Evolutionary conservation across 2,329 filamentous ascomycete genomes (phyloP).

Genomic region (Claviceps sp.): DNA sequence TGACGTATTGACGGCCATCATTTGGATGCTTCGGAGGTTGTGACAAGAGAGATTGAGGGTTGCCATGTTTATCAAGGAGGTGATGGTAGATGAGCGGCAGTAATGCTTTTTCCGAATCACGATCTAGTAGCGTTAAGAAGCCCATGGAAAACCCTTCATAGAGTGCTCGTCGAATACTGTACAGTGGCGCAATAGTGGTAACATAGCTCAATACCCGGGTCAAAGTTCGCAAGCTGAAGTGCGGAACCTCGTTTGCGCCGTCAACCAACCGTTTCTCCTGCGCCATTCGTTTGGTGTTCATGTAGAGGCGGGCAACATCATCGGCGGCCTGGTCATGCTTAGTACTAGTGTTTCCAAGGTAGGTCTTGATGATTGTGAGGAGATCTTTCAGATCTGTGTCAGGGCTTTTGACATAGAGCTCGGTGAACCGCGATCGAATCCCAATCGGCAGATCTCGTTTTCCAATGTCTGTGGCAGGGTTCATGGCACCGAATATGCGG

Average conservation of each 20-base stretch:
- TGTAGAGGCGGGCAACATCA: slow-evolving; percentile 76
- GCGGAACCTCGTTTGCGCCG: slow-evolving; percentile 86
- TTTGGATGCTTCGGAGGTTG: slow-evolving; percentile 65
- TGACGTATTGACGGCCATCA: slow-evolving; percentile 66
- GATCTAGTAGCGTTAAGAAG: slow-evolving; percentile 79
- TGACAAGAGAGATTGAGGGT: slow-evolving; percentile 58
- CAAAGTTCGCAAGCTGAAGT: slow-evolving; percentile 90
- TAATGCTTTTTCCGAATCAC: slow-evolving; percentile 66
- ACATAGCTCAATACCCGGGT: slow-evolving; percentile 85
- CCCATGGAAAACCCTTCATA: slow-evolving; percentile 98
- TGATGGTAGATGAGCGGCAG: slow-evolving; percentile 69
- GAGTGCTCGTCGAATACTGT: slow-evolving; percentile 71
- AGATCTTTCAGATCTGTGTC: slow-evolving; percentile 80
- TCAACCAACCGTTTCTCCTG: slow-evolving; percentile 73
- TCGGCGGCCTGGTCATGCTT: slow-evolving; percentile 61
- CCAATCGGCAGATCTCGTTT: slow-evolving; percentile 88
- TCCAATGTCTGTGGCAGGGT: slow-evolving; percentile 91
- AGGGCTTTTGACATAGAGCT: slow-evolving; percentile 85
- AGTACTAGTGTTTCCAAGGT: slow-evolving; percentile 59
- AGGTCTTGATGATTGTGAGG: slow-evolving; percentile 75
- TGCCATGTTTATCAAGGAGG: slow-evolving; percentile 55
- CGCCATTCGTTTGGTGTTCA: slow-evolving; percentile 71
- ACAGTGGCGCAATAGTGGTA: slow-evolving; percentile 67
- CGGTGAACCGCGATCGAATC: slow-evolving; percentile 83
- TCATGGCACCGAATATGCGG: slow-evolving; percentile 96